Evolutionary conservation across 441 rosid genomes (phyloP).

Genomic region (Erodium moschatum): DNA sequence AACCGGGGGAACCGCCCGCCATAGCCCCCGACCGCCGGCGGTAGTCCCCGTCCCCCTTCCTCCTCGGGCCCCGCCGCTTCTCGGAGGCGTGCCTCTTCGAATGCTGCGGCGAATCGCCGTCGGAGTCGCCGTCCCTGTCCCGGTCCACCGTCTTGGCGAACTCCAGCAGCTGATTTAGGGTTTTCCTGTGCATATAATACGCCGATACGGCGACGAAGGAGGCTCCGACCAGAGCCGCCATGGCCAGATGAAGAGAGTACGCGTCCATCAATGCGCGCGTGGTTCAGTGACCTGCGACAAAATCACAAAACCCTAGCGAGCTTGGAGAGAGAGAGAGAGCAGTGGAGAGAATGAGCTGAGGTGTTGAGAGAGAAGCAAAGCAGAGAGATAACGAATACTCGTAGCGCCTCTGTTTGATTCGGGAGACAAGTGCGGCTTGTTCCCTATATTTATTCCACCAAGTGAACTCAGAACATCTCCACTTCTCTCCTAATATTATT

Average conservation of each 20-base stretch:
- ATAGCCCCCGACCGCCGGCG: conserved; percentile 57
- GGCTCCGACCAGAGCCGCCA: conserved; percentile 95
- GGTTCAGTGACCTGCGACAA: background rate
- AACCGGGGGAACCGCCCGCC: no score
- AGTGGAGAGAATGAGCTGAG: background rate
- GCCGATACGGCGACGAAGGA: conserved; percentile 94
- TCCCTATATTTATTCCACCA: background rate
- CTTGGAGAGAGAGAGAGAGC: background rate
- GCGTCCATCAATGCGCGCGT: conserved; percentile 47
- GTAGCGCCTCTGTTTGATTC: background rate
- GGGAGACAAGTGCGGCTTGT: conserved; percentile 1
- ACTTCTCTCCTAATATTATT: background rate
- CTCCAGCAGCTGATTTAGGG: conserved; percentile 80
- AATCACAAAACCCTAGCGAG: background rate
- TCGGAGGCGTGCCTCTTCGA: conserved; percentile 26
- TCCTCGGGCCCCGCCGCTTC: conserved; percentile 10
- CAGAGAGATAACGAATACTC: background rate
- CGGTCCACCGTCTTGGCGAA: conserved; percentile 53
- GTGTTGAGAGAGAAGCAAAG: background rate
- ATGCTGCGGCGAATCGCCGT: conserved; percentile 37
- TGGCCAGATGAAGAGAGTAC: conserved; percentile 56
- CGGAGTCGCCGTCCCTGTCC: background rate
- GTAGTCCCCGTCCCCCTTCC: conserved; percentile 40
- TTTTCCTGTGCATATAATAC: conserved; percentile 84
- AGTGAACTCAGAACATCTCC: background rate